Conservation (phyloP, 2,329 filamentous ascomycete genomes). For the Thielaviopsis musarum region DNA sequence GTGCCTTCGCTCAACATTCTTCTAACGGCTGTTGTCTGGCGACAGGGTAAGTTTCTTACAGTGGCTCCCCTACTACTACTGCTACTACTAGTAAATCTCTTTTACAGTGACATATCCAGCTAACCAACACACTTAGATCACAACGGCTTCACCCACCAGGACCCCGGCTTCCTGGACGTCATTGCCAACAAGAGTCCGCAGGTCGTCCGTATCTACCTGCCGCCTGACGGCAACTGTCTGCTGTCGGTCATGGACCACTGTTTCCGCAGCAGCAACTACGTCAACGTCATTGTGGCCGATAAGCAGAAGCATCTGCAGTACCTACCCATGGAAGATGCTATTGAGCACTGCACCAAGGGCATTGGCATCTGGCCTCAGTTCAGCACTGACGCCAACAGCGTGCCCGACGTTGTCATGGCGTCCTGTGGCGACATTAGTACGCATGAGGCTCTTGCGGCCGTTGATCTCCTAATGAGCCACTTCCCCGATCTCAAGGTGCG, state of each 20-base stretch:
- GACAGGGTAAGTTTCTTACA: constrained; percentile 29
- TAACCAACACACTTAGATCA: constrained; percentile 33
- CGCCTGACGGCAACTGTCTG: constrained; percentile 63
- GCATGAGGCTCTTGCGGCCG: constrained; percentile 57
- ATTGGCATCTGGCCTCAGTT: constrained; percentile 65
- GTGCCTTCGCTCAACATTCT: constrained; percentile 65
- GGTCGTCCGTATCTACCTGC: constrained; percentile 65
- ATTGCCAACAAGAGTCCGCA: constrained; percentile 67
- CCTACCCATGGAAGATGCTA: constrained; percentile 54
- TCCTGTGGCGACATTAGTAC: constrained; percentile 61
- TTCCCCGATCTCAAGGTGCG: constrained; percentile 59
- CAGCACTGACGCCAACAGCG: constrained; percentile 48
- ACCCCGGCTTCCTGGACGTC: constrained; percentile 65
- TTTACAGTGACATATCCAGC: not conserved
- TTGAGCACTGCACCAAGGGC: constrained; percentile 64
- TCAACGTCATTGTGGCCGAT: constrained; percentile 66
- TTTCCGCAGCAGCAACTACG: constrained; percentile 56
- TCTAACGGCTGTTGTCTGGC: constrained; percentile 62
- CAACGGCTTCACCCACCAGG: constrained; percentile 71
- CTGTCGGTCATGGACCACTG: constrained; percentile 64
- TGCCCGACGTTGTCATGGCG: constrained; percentile 63
- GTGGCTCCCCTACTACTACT: no score
- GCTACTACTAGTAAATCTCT: no score
- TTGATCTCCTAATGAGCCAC: constrained; percentile 53
- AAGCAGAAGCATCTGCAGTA: constrained; percentile 68